Evolutionary conservation across 1,284 basidiomycete species (phyloP).

Genomic region (Xerocomus nothofagi): DNA sequence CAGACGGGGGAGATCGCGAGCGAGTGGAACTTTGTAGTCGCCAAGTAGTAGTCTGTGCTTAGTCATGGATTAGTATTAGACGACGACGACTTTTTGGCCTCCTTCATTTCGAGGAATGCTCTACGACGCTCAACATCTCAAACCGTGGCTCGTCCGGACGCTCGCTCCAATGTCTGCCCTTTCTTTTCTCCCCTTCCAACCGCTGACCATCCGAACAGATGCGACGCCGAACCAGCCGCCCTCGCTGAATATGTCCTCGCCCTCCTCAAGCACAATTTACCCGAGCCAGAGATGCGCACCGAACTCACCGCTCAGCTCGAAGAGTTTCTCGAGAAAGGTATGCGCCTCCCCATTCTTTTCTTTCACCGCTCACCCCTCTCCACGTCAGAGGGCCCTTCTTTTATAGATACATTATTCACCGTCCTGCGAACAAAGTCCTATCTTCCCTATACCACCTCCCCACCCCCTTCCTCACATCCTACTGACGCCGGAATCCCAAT

Average conservation of each 20-base stretch:
- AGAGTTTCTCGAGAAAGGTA: conserved; percentile 91
- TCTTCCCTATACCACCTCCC: conserved; percentile 61
- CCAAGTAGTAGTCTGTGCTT: conserved; percentile 29
- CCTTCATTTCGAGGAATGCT: conserved; percentile 54
- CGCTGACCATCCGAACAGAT: conserved; percentile 52
- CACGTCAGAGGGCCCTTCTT: conserved; percentile 64
- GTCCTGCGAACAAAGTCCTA: conserved; percentile 82
- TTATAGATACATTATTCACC: conserved; percentile 84
- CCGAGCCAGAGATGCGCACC: conserved; percentile 79
- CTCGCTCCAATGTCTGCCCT: conserved; percentile 77
- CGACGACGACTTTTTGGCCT: neutral
- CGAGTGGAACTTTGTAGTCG: conserved; percentile 75
- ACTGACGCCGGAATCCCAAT: conserved; percentile 72
- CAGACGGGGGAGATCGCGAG: conserved; percentile 86
- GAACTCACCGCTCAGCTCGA: conserved; percentile 79
- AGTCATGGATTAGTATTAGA: conserved; percentile 17
- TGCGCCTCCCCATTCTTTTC: conserved; percentile 22
- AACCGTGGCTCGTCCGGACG: conserved; percentile 80
- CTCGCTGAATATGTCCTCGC: conserved; percentile 94
- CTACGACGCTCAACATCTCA: conserved; percentile 66
- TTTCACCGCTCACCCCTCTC: conserved; percentile 12
- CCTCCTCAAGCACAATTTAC: conserved; percentile 87
- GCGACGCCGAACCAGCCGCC: conserved; percentile 93
- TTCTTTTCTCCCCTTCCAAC: neutral
- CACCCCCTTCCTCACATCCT: conserved; percentile 37